A percentile compares a stretch with the other conserved stretches of the same genome.
Evolutionary conservation across 2,329 filamentous ascomycete genomes (phyloP).

Genomic region (Nemania sp.): DNA sequence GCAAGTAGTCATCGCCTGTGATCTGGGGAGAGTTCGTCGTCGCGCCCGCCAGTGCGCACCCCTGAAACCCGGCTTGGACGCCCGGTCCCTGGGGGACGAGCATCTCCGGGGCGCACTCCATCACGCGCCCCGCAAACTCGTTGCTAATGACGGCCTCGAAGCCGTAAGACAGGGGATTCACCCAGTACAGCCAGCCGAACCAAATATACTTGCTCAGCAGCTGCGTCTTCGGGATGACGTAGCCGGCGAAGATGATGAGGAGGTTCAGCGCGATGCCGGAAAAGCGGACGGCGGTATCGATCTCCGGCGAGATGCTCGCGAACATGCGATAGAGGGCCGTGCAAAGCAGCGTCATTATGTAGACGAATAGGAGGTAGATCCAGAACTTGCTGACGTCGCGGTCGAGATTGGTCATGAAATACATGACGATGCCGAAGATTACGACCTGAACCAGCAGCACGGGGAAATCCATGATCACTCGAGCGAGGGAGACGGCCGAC

Average conservation of each 20-base stretch:
- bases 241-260: slow-evolving; percentile 70
- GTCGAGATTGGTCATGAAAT: slow-evolving; percentile 77
- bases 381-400: slow-evolving; percentile 70
- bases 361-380: slow-evolving; percentile 64
- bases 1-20: slow-evolving; percentile 60
- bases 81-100: slow-evolving; percentile 52
- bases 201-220: slow-evolving; percentile 66
- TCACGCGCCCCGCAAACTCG: slow-evolving; percentile 57
- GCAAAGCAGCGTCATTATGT: slow-evolving; percentile 37
- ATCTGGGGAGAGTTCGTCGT: slow-evolving; percentile 53
- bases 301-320: slow-evolving; percentile 40
- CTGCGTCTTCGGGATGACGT: slow-evolving; percentile 61
- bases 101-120: slow-evolving; percentile 51
- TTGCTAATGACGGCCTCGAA: slow-evolving; percentile 65
- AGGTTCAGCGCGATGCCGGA: slow-evolving; percentile 61
- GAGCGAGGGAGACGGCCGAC: slow-evolving; percentile 60
- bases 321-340: slow-evolving; percentile 43
- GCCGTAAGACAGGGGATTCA: slow-evolving; percentile 68
- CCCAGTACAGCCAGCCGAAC: slow-evolving; percentile 69
- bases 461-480: slow-evolving; percentile 63
- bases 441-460: slow-evolving; percentile 67
- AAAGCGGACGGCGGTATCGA: slow-evolving; percentile 66
- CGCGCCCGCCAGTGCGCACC: slow-evolving; percentile 61
- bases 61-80: slow-evolving; percentile 50
- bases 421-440: slow-evolving; percentile 72